phyloP scores from a whole-genome alignment of 2,329 filamentous ascomycete genomes.

The Colletotrichum endophyticum region DNA sequence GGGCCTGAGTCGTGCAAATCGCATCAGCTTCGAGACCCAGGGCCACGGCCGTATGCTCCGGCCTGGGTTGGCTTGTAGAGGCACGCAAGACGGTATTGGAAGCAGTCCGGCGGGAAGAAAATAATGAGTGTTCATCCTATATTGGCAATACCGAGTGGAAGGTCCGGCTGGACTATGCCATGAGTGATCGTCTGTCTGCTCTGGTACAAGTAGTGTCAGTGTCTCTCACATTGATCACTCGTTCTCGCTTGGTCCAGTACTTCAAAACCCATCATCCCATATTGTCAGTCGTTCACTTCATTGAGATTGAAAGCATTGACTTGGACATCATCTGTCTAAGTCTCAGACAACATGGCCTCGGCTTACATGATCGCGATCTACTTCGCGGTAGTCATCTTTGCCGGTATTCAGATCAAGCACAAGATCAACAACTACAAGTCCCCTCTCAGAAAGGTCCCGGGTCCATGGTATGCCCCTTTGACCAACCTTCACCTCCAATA shows the following conservation, averaged over 20 bases:
- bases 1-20: background rate
- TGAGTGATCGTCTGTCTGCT: background rate
- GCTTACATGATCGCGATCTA: background rate
- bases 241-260: background rate
- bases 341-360: background rate
- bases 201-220: background rate
- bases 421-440: slow-evolving; percentile 10
- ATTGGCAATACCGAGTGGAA: background rate
- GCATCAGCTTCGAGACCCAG: background rate
- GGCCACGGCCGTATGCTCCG: background rate
- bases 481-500: slow-evolving; percentile 24
- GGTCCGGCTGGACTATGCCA: background rate
- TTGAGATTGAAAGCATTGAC: background rate
- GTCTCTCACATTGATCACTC: background rate
- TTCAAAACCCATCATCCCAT: background rate
- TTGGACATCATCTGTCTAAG: background rate
- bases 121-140: background rate
- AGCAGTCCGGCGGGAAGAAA: background rate
- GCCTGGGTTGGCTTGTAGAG: background rate
- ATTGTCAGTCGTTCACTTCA: background rate
- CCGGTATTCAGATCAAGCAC: background rate
- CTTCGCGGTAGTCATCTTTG: background rate
- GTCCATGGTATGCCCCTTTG: slow-evolving; percentile 24
- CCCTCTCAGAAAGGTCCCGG: slow-evolving; percentile 13
- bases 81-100: background rate